A percentile compares a stretch with the other conserved stretches of the same genome.
phyloP scores from a whole-genome alignment of 2,329 filamentous ascomycete species.

The Ophiostoma triangulosporum region DNA sequence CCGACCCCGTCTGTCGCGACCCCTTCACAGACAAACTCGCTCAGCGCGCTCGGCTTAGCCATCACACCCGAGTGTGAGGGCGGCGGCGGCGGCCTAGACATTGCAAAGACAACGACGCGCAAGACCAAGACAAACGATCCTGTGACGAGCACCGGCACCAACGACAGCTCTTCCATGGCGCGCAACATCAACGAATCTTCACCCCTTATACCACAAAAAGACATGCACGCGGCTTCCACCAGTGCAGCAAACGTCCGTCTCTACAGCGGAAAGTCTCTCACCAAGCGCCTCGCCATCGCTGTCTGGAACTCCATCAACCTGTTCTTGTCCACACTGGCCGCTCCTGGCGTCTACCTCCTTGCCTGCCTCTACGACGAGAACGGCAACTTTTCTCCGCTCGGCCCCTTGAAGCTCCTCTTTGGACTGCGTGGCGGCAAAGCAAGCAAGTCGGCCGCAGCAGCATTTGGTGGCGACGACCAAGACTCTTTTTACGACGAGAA shows the following conservation, averaged over 20 bases:
- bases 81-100: constrained; percentile 23
- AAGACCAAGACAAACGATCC: constrained; percentile 18
- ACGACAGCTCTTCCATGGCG: constrained; percentile 4
- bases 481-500: constrained; percentile 34
- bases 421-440: constrained; percentile 23
- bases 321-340: constrained; percentile 63
- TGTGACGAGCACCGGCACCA: constrained; percentile 17
- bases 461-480: constrained; percentile 60
- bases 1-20: constrained; percentile 44
- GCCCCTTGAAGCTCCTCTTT: constrained; percentile 55
- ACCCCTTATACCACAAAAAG: constrained; percentile 39
- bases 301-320: constrained; percentile 66
- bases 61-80: constrained; percentile 30
- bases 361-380: constrained; percentile 73
- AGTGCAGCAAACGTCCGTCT: constrained; percentile 20
- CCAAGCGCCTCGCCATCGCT: constrained; percentile 55
- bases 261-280: constrained; percentile 41
- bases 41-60: constrained; percentile 37
- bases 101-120: background rate
- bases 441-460: constrained; percentile 27
- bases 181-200: constrained; percentile 47
- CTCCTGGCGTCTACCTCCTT: constrained; percentile 70
- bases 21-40: constrained; percentile 47
- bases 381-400: constrained; percentile 65
- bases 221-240: constrained; percentile 12